These are phyloP conservation scores for Leishmania martiniquensis DNA, from an alignment of 208 protist genomes.

Conservation along the genomic window DNA sequence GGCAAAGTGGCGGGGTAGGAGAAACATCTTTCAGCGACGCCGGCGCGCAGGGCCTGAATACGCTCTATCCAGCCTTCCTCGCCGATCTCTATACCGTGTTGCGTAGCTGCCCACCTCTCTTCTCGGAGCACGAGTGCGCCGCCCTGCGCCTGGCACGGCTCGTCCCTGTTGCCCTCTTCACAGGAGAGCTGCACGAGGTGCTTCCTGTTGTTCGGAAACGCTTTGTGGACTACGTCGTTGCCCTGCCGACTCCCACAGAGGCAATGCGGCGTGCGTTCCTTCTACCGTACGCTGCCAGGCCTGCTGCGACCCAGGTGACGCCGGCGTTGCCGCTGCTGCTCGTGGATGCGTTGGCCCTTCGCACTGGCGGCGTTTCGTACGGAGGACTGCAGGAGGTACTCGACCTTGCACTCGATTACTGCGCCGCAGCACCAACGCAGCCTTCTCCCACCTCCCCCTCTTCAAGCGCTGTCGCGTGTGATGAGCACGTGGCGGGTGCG, in stretches of 20 bases:
- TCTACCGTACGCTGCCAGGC: background rate
- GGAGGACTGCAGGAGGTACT: slow-evolving; percentile 56
- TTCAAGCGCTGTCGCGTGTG: background rate
- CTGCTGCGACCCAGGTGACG: background rate
- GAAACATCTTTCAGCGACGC: background rate
- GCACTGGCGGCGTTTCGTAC: slow-evolving; percentile 74
- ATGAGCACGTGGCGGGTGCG: slow-evolving; percentile 11
- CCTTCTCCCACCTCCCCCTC: background rate
- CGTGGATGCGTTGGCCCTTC: slow-evolving; percentile 47
- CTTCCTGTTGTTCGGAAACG: slow-evolving; percentile 43
- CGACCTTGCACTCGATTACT: slow-evolving; percentile 14
- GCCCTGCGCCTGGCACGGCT: slow-evolving; percentile 30
- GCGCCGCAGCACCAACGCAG: background rate
- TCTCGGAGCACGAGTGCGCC: slow-evolving; percentile 30
- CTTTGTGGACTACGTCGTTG: slow-evolving; percentile 49
- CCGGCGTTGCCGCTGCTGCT: slow-evolving; percentile 12
- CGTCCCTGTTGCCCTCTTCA: slow-evolving; percentile 55
- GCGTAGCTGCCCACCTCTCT: slow-evolving; percentile 42
- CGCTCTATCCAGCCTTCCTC: slow-evolving; percentile 43
- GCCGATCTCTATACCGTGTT: slow-evolving; percentile 64
- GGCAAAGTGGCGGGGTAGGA: slow-evolving; percentile 6
- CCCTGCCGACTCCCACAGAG: slow-evolving; percentile 64
- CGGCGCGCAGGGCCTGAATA: background rate
- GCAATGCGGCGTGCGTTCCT: slow-evolving; percentile 58
- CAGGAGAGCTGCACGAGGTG: slow-evolving; percentile 44